Evolutionary conservation across 345 rosid genomes (phyloP).

Genomic region (Ceriops zippeliana): DNA sequence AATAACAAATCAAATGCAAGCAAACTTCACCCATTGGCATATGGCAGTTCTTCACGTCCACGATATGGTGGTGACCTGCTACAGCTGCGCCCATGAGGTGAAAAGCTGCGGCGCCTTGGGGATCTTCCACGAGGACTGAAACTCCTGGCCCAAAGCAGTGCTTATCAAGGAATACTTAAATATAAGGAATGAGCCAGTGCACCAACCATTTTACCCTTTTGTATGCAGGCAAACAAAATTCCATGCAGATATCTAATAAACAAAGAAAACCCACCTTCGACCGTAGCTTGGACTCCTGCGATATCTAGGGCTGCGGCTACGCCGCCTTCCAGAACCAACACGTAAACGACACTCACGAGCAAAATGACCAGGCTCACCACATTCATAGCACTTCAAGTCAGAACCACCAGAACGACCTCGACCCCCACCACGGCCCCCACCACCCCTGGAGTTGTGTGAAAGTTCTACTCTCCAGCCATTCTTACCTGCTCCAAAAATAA

Average conservation of each 20-base stretch:
- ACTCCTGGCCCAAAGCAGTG: constrained; percentile 45
- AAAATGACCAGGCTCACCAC: constrained; percentile 92
- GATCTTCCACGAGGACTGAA: constrained; percentile 87
- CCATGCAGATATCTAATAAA: too few relatives aligned
- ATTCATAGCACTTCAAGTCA: constrained; percentile 87
- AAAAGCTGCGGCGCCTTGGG: constrained; percentile 69
- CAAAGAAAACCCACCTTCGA: constrained; percentile 41
- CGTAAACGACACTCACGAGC: constrained; percentile 85
- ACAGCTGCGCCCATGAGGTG: constrained; percentile 87
- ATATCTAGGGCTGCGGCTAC: constrained; percentile 83
- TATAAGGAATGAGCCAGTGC: not conserved
- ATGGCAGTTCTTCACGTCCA: constrained; percentile 77
- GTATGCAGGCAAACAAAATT: too few relatives aligned
- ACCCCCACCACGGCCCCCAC: constrained; percentile 35
- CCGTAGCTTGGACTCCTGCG: constrained; percentile 91
- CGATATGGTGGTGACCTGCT: constrained; percentile 90
- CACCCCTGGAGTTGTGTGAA: constrained; percentile 68
- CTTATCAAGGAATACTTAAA: not conserved
- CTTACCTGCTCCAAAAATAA: constrained; percentile 45
- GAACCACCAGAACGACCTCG: constrained; percentile 82
- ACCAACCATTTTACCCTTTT: not conserved
- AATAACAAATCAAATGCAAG: constrained; percentile 4
- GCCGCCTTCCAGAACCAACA: constrained; percentile 70
- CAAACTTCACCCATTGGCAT: constrained; percentile 77
- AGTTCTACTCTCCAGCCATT: constrained; percentile 92